Evolutionary conservation across 257 asterid genomes (phyloP).

Genomic region (Henckelia pumila): DNA sequence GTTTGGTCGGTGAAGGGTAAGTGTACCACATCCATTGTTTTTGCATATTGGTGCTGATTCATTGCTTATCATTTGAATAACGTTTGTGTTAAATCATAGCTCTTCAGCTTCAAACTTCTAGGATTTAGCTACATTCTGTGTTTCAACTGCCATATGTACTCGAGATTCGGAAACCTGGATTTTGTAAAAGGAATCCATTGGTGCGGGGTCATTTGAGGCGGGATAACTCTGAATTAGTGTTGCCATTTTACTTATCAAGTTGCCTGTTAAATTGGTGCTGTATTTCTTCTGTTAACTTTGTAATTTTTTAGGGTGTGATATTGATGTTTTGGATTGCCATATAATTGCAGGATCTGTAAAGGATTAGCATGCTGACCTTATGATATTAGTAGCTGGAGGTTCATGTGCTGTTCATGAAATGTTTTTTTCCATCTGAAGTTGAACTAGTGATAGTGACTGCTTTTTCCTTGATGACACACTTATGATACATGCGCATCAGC

Average conservation of each 20-base stretch:
- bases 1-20: conserved; percentile 96
- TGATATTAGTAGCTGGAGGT: conserved; percentile 98
- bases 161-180: background rate
- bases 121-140: background rate
- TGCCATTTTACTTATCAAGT: conserved; percentile 16
- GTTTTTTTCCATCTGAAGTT: conserved; percentile 92
- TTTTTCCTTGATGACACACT: conserved; percentile 70
- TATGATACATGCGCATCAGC: conserved; percentile 51
- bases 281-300: conserved; percentile 38
- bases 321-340: conserved; percentile 95
- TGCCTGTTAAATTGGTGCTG: conserved; percentile 33
- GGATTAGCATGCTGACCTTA: conserved; percentile 97
- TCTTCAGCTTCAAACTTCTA: conserved; percentile 8
- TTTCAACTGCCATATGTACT: background rate
- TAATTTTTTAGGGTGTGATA: conserved; percentile 53
- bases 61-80: no score
- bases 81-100: background rate
- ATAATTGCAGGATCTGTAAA: conserved; percentile 99
- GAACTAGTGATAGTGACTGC: conserved; percentile 49
- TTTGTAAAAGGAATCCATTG: conserved; percentile 4
- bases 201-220: conserved; percentile 7
- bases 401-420: conserved; percentile 98
- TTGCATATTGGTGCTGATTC: background rate
- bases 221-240: conserved; percentile 2
- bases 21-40: conserved; percentile 28